Base-by-base conservation (phyloP, 2,329 filamentous ascomycete species). In the Fonsecaea monophora region DNA sequence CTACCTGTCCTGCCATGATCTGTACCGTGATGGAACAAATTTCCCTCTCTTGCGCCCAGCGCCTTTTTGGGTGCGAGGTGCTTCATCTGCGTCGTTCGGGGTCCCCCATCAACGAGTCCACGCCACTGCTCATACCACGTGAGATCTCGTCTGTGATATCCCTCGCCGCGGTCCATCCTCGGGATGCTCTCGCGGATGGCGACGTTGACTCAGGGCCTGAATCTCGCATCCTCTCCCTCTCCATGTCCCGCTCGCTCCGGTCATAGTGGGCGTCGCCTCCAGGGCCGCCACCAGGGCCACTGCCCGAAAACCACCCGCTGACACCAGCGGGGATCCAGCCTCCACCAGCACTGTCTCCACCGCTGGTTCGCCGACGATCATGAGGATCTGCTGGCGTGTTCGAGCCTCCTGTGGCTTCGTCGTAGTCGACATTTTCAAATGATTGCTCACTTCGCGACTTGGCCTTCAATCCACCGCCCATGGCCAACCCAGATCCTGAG, bases 361-460 rank as follows among this genome's bases (percentile, higher is more conserved):
- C 70, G 55, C 70, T 70, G 10, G 70, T 68, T n/a, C 62, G 65
- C 12, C 68, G 59, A n/a, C 66, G 70, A 34, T 56, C 65, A 37
- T 65, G 60, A 42, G 55, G 37, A 0, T 55, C 65, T 5, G 62
- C 42, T 13, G 63, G 58, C 37, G 55, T 68, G 53, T 54, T 64
- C 40, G 66, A 66, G 15, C 54, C 67, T 35, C 62, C 66, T 54
- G 86, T 86, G 74, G 87, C 88, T 85, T 88, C 90, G 75, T 94
- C 90, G 38, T 89, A 88, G 69, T 95, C 91, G 72, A 96, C 92
- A 77, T 92, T 91, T 75, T 96, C 93, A 75, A 97, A 97, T 73
- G 96, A 94, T 21, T 86, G 87, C 76, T 97, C 93, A 77, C 92
- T 96, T 70, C 89, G 88, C 75, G 91, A 94, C 81, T 94, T 94